Percentiles rank a stretch among this genome's conserved stretches.
phyloP scores from a whole-genome alignment of 2,329 filamentous ascomycete genomes.

The Trichoderma citrinoviride region DNA sequence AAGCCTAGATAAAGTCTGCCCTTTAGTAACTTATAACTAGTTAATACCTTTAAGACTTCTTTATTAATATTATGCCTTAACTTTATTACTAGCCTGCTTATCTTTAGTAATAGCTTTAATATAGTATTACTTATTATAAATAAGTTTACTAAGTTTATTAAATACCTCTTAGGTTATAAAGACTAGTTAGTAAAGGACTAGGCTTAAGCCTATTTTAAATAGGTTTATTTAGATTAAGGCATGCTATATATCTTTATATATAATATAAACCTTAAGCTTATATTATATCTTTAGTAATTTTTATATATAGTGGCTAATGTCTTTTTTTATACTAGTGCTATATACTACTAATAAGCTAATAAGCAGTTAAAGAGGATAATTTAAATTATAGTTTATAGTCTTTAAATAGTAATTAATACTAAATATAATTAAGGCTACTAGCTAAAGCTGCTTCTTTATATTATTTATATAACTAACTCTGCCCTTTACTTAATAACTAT shows the following conservation, averaged over 20 bases:
- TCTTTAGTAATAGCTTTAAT: neutral
- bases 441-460: neutral
- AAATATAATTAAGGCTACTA: neutral
- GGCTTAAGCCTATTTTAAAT: neutral
- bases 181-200: neutral
- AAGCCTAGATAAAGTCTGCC: neutral
- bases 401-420: neutral
- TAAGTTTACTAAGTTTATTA: neutral
- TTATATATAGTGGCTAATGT: neutral
- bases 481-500: neutral
- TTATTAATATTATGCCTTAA: neutral
- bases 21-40: neutral
- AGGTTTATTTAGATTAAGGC: neutral
- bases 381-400: neutral
- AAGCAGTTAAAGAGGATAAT: neutral
- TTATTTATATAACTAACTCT: neutral
- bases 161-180: neutral
- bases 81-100: neutral
- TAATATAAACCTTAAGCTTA: neutral
- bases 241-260: neutral
- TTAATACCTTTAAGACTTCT: neutral
- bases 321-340: neutral
- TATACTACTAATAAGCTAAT: neutral
- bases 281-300: neutral
- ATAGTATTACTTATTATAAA: neutral